Base-by-base conservation (phyloP, 345 rosid genomes). In the Eutrema yunnanense region DNA sequence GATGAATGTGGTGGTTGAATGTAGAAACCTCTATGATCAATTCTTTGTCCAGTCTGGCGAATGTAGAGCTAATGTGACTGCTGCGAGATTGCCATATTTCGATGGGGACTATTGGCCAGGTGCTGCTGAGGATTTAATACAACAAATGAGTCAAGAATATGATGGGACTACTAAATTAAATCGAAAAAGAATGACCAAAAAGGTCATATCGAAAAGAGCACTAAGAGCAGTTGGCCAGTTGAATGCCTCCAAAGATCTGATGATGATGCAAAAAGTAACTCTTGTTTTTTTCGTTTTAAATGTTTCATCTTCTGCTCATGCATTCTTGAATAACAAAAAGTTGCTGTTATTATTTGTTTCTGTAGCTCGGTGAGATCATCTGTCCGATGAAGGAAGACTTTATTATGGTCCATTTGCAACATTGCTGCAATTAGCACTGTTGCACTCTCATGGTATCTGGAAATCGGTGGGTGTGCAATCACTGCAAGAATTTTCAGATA, bases 71-170 rank as follows among this genome's bases (percentile, higher is more conserved):
- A 87, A 84, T 82, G 92, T 90, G 50, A 93, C 96, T 26, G 97
- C 98, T 27, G 87, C 96, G 16, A 90, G 98, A 85, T 82, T 93
- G 59, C 98, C 98, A 53, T 93, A 93, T 84, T 93, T 93, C 74
- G 97, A 93, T 80, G 98, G 97, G 68, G 97, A 93, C 80, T 93
- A 90, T 78, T 93, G 97, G 98, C 97, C 98, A 44, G 94, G 96
- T 75, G 90, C 92, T 56, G 97, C 98, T 2, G 98, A 90, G 80
- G 97, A 93, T 72, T 73, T 93, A 43, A 79, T 93, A 60, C 72
- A 75, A 81, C 90, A 88, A 83, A 82, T 90, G 76, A 83, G 82
- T 59, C 96, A 93, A 83, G 92, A 88, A 51, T 90, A 83, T 77
- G 92, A 89, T 80, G 94, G 84, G 27, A 85, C 81, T 72, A 84